These are phyloP conservation scores for Torulaspora gathmanii DNA, from an alignment of 805 yeast genomes.

Conservation along the genomic window DNA sequence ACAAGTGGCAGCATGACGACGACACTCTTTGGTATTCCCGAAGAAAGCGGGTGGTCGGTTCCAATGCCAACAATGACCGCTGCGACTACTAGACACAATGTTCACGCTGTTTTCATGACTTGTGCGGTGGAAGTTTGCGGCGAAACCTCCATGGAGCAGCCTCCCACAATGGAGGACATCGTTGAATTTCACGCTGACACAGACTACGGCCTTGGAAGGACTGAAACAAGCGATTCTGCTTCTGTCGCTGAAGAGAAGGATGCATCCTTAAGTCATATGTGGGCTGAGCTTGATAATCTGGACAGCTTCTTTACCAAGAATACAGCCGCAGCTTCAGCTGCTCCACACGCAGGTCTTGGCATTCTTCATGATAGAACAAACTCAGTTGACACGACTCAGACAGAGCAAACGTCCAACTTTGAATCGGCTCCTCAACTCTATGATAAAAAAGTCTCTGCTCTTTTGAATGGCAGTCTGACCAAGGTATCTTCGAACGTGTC, in stretches of 20 bases:
- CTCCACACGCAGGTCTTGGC: constrained; percentile 15
- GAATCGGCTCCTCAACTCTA: constrained; percentile 75
- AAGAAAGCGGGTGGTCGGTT: constrained; percentile 91
- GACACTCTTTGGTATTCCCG: constrained; percentile 88
- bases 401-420: constrained; percentile 45
- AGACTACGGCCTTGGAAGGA: constrained; percentile 28
- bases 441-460: constrained; percentile 74
- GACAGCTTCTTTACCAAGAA: constrained; percentile 84
- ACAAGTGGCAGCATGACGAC: constrained; percentile 82
- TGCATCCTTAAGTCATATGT: constrained; percentile 79
- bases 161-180: constrained; percentile 25
- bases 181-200: constrained; percentile 35
- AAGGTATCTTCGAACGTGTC: constrained; percentile 72
- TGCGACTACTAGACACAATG: constrained; percentile 82
- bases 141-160: constrained; percentile 19
- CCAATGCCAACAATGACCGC: constrained; percentile 93
- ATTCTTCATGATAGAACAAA: constrained; percentile 38
- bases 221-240: constrained; percentile 29
- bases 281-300: constrained; percentile 85
- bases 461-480: constrained; percentile 66
- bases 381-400: constrained; percentile 60
- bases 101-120: constrained; percentile 90
- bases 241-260: constrained; percentile 54
- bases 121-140: constrained; percentile 45
- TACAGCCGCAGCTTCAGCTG: constrained; percentile 12